Evolutionary conservation across 1,284 basidiomycete genomes (phyloP), one percentile per base, ranked within the genome.

Genomic region (Pyrrhoderma lamaoense): DNA sequence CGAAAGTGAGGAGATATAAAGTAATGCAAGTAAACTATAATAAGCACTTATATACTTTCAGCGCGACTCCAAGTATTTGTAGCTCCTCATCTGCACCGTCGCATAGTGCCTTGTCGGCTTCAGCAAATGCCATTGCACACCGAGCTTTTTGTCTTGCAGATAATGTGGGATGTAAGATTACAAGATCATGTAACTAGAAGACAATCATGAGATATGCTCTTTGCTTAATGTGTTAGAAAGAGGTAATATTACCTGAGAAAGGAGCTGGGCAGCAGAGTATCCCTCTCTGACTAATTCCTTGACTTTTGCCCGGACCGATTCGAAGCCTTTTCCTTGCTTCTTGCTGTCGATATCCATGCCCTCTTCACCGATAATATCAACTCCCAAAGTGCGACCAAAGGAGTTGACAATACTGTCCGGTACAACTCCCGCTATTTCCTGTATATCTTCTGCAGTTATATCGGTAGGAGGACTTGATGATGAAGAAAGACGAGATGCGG

Each of bases 31-130:
- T 37, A 16, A 16, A 11, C 34, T 46, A 55, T 22, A 56, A 56
- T 45, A 73, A 58, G 8, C 81, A 82, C 59, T 85, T 91, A 64
- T 85, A 75, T 16, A 96, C 73, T 37, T 82, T 77, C 48, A 97
- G 67, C 36, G 82, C 92, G 47, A 93, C 83, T 61, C 95, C 90
- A 18, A 99, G 70, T 45, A 93, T 79, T 83, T 96, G 97, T 36
- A 99, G 71, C 67, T 97, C 93, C 67, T 99, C 96, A 61, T 99
- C 95, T n/a, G 91, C 94, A 1, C 96, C 96, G 61, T 99, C 95
- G 57, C 89, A 92, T 40, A 99, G 71, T 0, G 90, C 91, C 67
- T 99, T 98, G 72, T 99, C 96, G 36, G 92, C 92, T 65, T 95
- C 92, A 2, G 93, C 95, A 56, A 99, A 86, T 7, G 83, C 81